A percentile compares a stretch with the other conserved stretches of the same genome.
Evolutionary conservation across 1,284 basidiomycete genomes (phyloP).

Genomic region (Cryptococcus sp.): DNA sequence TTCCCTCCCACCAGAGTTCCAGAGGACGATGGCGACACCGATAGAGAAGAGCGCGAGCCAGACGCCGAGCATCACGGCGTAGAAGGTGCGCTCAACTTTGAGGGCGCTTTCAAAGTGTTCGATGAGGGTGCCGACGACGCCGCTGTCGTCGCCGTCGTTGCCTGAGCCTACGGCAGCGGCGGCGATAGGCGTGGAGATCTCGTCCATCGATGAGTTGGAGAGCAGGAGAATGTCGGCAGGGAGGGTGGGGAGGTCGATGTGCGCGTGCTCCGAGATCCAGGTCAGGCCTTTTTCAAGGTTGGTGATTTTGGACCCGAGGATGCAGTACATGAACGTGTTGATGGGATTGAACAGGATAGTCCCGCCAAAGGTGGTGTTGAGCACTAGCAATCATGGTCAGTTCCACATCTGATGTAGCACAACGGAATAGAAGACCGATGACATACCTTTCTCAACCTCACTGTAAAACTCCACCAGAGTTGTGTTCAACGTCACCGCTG

Average conservation of each 20-base stretch:
- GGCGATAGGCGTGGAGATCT: conserved; percentile 73
- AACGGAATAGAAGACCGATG: background rate
- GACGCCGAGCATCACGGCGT: conserved; percentile 71
- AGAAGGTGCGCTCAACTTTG: conserved; percentile 76
- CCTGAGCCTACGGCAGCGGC: conserved; percentile 70
- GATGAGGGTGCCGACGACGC: conserved; percentile 71
- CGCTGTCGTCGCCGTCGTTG: conserved; percentile 53
- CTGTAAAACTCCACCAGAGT: conserved; percentile 54
- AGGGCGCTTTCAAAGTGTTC: conserved; percentile 67
- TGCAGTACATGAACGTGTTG: conserved; percentile 82
- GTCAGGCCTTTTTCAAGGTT: conserved; percentile 83
- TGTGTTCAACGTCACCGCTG: conserved; percentile 76
- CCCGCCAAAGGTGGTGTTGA: conserved; percentile 70
- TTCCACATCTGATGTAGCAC: background rate
- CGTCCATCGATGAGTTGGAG: conserved; percentile 64
- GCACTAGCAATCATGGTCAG: conserved; percentile 45
- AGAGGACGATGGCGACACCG: conserved; percentile 38
- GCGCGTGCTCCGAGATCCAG: conserved; percentile 84
- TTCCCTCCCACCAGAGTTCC: conserved; percentile 39
- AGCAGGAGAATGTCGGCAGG: conserved; percentile 71
- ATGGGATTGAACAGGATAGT: conserved; percentile 75
- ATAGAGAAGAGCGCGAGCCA: conserved; percentile 56
- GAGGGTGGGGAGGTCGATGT: conserved; percentile 70
- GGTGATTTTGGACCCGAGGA: conserved; percentile 83
- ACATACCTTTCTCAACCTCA: conserved; percentile 47